Conservation (phyloP, 2,329 filamentous ascomycete genomes). For the Lecanoromycetidae sp. region DNA sequence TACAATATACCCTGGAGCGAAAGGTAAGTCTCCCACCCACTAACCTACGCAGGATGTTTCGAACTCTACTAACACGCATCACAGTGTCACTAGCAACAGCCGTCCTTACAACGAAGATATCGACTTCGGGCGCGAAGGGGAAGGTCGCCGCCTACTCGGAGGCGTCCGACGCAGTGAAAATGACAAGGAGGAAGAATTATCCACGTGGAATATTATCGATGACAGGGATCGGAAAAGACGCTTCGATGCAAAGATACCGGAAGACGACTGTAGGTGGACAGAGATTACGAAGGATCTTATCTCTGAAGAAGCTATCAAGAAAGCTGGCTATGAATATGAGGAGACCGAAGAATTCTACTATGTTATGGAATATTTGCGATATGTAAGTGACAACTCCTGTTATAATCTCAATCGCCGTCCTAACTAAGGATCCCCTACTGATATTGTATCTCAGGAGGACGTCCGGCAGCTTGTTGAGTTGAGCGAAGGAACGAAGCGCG, state of each 20-base stretch:
- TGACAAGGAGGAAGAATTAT: conserved; percentile 40
- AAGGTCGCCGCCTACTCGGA: conserved; percentile 29
- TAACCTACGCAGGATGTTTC: no score
- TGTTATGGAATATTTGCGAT: conserved; percentile 77
- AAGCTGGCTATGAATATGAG: conserved; percentile 75
- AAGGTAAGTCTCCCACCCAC: no score
- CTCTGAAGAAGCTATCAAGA: conserved; percentile 71
- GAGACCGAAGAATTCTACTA: conserved; percentile 87
- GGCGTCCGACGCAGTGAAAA: conserved; percentile 50
- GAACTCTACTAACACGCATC: background rate
- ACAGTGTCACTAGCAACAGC: conserved; percentile 31
- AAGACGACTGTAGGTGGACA: conserved; percentile 67
- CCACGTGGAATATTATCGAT: conserved; percentile 28
- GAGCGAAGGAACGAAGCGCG: conserved; percentile 67
- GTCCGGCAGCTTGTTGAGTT: conserved; percentile 72
- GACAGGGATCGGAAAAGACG: conserved; percentile 30
- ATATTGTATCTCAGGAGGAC: conserved; percentile 55
- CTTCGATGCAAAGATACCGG: conserved; percentile 25
- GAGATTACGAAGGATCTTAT: conserved; percentile 94
- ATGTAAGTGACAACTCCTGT: conserved; percentile 51
- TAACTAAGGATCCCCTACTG: background rate
- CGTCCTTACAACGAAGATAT: conserved; percentile 54
- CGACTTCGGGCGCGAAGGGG: conserved; percentile 44
- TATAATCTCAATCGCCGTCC: background rate
- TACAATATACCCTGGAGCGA: no score